Percentiles rank a stretch among this genome's conserved stretches.
phyloP scores from a whole-genome alignment of 148 eudicot species.

The Gaultheria prostrata region DNA sequence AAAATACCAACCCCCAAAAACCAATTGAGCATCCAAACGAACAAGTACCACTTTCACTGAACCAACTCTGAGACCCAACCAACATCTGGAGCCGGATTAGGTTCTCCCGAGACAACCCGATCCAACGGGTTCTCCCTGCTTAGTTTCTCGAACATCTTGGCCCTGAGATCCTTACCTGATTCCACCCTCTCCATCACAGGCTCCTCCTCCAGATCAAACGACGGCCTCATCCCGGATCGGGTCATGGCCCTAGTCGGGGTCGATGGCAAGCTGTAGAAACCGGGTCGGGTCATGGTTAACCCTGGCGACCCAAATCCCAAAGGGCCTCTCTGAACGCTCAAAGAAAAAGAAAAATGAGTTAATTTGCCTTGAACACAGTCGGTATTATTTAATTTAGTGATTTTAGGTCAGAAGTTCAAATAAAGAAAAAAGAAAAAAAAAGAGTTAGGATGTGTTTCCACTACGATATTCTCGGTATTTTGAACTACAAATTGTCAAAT shows the following conservation, averaged over 20 bases:
- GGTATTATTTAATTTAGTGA: no score
- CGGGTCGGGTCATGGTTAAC: conserved; percentile 26
- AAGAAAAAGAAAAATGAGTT: conserved; percentile 37
- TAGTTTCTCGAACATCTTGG: conserved; percentile 65
- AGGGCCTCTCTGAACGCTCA: conserved; percentile 29
- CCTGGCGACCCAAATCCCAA: conserved; percentile 32
- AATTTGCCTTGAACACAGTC: neutral
- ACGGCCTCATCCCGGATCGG: conserved; percentile 43
- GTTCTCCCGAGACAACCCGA: conserved; percentile 27
- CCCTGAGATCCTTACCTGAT: conserved; percentile 66
- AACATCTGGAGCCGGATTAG: conserved; percentile 53
- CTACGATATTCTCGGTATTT: no score
- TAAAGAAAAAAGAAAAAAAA: no score
- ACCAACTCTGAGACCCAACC: conserved; percentile 83
- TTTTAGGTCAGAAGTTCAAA: no score
- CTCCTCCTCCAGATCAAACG: conserved; percentile 42
- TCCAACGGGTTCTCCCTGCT: conserved; percentile 68
- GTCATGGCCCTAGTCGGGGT: conserved; percentile 40
- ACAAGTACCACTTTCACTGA: conserved; percentile 29
- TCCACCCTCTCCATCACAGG: conserved; percentile 75
- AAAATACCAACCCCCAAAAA: conserved; percentile 1
- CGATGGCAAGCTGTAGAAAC: conserved; percentile 52
- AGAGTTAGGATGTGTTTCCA: no score
- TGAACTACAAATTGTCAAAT: no score
- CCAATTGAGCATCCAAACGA: neutral